Evolutionary conservation across 257 asterid species (phyloP), one percentile per base, ranked within the genome.

Genomic region (Paulownia fortunei): DNA sequence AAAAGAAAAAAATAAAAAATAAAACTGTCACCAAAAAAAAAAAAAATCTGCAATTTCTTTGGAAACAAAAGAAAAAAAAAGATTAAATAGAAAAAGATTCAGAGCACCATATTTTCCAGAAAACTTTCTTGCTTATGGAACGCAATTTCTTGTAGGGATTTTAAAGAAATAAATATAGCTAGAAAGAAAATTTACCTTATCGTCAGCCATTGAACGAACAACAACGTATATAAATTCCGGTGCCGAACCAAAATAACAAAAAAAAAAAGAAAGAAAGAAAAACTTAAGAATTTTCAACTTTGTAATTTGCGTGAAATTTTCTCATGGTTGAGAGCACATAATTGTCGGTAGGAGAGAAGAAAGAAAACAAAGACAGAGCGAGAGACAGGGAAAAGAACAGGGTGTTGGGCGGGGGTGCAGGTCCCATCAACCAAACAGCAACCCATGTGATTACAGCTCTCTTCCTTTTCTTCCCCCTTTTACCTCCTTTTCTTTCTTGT

Each of bases 361-460:
- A 51, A 79, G 44, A 44, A 69, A 79, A 30, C n/a, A 68, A 63
- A 37, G 74, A 60, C 26, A 72, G 71, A 60, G 61, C 46, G 76
- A 56, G 60, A 82, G 68, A 79, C 74, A 84, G 88, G 78, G 82
- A 64, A 51, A 37, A 46, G 51, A 51, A 64, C 15, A 42, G 66
- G 41, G 46, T 15, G 24, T 19, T 19, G 49, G 18, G 59, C 9
- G 59, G 42, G 84, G 81, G 76, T 46, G 76, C 60, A 77, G 78
- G 80, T 67, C 79, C 82, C 83, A 87, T 80, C 79, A 83, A 79
- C 73, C 82, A 79, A 70, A 71, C 79, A 78, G 65, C 81, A 77
- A 52, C 82, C 93, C 93, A 85, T 89, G 90, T 89, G 93, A 88
- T 71, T 84, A 74, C 92, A 85, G 87, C 92, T 84, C 81, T 39